Percentiles rank a stretch among this genome's conserved stretches.
Conservation (phyloP, 352 stramenopile genomes). For the Globisporangium lucens region DNA sequence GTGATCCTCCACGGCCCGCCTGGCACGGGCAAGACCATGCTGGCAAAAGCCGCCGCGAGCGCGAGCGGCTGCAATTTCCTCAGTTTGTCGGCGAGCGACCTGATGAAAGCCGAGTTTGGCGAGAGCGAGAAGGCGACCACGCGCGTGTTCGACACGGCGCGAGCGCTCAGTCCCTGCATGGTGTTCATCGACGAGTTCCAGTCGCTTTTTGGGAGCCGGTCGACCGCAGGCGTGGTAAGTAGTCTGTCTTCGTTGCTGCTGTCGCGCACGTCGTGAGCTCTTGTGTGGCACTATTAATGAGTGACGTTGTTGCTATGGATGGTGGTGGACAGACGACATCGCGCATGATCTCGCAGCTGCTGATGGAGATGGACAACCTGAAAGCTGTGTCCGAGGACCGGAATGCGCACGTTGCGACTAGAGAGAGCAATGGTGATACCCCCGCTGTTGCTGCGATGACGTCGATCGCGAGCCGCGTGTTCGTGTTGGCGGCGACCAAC, state of each 20-base stretch:
- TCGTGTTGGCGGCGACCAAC: slow-evolving; percentile 83
- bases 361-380: slow-evolving; percentile 79
- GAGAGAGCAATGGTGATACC: not conserved
- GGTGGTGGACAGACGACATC: slow-evolving; percentile 50
- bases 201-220: slow-evolving; percentile 77
- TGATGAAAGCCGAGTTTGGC: slow-evolving; percentile 81
- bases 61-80: slow-evolving; percentile 85
- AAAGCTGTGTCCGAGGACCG: slow-evolving; percentile 50
- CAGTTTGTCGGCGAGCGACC: slow-evolving; percentile 68
- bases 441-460: slow-evolving; percentile 18
- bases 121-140: slow-evolving; percentile 84
- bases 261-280: not conserved
- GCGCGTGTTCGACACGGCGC: slow-evolving; percentile 64
- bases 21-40: slow-evolving; percentile 85
- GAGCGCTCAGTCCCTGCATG: slow-evolving; percentile 76
- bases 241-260: not conserved
- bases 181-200: slow-evolving; percentile 89
- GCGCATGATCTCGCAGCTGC: slow-evolving; percentile 81
- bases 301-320: not conserved
- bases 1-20: slow-evolving; percentile 79
- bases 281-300: not conserved
- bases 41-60: slow-evolving; percentile 75
- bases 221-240: slow-evolving; percentile 53
- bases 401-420: slow-evolving; percentile 19
- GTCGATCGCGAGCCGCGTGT: slow-evolving; percentile 45